These are phyloP conservation scores for Pelargonium nanum DNA, from an alignment of 345 rosid genomes.

Conservation along the genomic window DNA sequence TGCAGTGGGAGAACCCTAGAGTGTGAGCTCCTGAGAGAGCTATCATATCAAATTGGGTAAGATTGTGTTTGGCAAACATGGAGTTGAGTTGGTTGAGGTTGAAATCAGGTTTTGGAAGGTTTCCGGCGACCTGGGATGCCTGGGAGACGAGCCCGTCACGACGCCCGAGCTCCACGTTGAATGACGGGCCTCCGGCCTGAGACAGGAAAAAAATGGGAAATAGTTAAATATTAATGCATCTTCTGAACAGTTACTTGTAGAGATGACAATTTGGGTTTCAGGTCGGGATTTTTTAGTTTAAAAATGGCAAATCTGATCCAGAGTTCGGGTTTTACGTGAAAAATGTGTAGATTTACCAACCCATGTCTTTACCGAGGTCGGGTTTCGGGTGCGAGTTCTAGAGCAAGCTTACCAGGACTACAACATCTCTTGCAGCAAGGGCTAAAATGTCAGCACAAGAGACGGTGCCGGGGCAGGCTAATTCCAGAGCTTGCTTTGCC, in stretches of 20 bases:
- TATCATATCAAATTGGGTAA: slow-evolving; percentile 59
- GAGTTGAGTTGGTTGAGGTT: slow-evolving; percentile 32
- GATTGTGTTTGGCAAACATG: slow-evolving; percentile 42
- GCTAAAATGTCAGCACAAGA: slow-evolving; percentile 85
- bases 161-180: slow-evolving; percentile 70
- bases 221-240: too few species aligned
- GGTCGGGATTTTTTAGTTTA: too few species aligned
- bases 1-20: slow-evolving; percentile 75
- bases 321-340: too few species aligned
- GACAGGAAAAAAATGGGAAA: too few species aligned
- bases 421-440: slow-evolving; percentile 76
- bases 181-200: slow-evolving; percentile 74
- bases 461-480: slow-evolving; percentile 51
- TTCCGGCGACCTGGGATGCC: slow-evolving; percentile 59
- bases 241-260: too few species aligned
- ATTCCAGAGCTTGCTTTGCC: slow-evolving; percentile 69
- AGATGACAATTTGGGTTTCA: too few species aligned
- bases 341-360: too few species aligned
- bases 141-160: slow-evolving; percentile 55
- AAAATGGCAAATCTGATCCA: too few species aligned
- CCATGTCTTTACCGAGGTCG: too few species aligned
- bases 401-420: slow-evolving; percentile 49
- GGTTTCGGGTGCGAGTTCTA: too few species aligned
- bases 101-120: slow-evolving; percentile 57
- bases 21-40: slow-evolving; percentile 96